Base-by-base conservation (phyloP, 2,329 filamentous ascomycete species). In the Ampelomyces quisqualis region DNA sequence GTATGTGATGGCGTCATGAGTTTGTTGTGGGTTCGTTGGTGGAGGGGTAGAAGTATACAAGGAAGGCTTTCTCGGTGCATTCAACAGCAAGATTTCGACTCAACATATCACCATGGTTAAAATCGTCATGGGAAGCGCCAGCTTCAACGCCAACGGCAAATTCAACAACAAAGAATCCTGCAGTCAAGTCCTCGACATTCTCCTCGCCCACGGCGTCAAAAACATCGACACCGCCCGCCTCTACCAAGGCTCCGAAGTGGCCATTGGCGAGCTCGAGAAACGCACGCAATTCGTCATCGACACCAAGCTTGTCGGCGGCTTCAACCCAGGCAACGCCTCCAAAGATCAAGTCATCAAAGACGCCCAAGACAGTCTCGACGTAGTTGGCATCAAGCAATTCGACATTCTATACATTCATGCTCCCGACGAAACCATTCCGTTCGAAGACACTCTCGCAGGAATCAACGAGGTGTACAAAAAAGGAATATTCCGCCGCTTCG, bases 281-380 rank as follows among this genome's bases (percentile, higher is more conserved):
- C 65, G 66, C 22, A 61, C 69, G 2, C 53, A 63, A 22, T 76
- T 77, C 57, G 60, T 50, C 24, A 66, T 77, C 50, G 72, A 75
- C 56, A 76, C 73, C 33, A 77, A 77, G 47, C 59, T 69, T 22
- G 45, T 52, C 7, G 72, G 72, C 4, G 73, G 73, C 17, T 53
- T 53, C 31, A 43, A 36, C 2, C 53, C 61, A 3, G 70, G 64
- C 35, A 48, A 53, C 20, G 56, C 58, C 9, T 61, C 48, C 15
- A 70, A 68, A 38, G 69, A 66, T 5, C 56, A 43, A 31, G 62
- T 73, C 33, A 55, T 72, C 46, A 37, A 29, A 13, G 64, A 69
- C 35, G 53, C 56, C 1, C 48, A 63, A 37, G 55, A 64, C 47
- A 66, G 60, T 23, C 57, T 62, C n/a, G 43, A 63, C 8, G 42